Evolutionary conservation across 2,329 filamentous ascomycete genomes (phyloP), one percentile per base, ranked within the genome.

Genomic region (Alternaria longipes): DNA sequence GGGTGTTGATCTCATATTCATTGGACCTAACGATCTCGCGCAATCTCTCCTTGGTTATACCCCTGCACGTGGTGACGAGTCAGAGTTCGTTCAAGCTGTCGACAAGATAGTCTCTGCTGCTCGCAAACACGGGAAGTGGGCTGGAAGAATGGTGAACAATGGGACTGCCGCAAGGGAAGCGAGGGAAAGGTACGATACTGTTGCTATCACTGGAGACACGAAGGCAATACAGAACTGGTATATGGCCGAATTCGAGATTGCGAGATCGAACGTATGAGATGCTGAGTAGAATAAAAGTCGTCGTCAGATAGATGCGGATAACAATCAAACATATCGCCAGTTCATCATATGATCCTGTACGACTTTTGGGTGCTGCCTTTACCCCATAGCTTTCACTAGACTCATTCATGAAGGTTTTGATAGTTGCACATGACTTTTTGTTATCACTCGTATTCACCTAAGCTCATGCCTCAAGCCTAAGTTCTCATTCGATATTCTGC

Each of bases 11-110:
- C 84, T 88, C 5, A 77, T 90, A 24, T 90, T 90, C 71, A 83
- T 90, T 47, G 89, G 89, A 0, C 88, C 89, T 2, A 90, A 89
- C 71, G 88, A 90, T 69, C 81, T 90, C 54, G 89, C 86, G 8
- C 64, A 66, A 38, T 60, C 70, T 3, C 59, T 90, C 0, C 86
- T 92, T 40, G 81, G 89, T 22, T 81, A 89, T 63, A 85, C 85
- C 1, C 84, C 84, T 49, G 85, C 90, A 68, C 77, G 74, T 24
- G 81, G 82, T 0, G 80, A 84, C 51, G 83, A 86, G 64, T 84
- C 84, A 0, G 84, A 88, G 60, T 82, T 91, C 60, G 80, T 86
- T 32, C 80, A 81, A 34, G 89, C 89, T 18, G 86, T 91, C 22
- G 62, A 73, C 18, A 70, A 65, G 58, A 73, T 71, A 24, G 80